A percentile compares a stretch with the other conserved stretches of the same genome.
Evolutionary conservation across 2,329 filamentous ascomycete species (phyloP).

Genomic region (Fusarium hainanense): DNA sequence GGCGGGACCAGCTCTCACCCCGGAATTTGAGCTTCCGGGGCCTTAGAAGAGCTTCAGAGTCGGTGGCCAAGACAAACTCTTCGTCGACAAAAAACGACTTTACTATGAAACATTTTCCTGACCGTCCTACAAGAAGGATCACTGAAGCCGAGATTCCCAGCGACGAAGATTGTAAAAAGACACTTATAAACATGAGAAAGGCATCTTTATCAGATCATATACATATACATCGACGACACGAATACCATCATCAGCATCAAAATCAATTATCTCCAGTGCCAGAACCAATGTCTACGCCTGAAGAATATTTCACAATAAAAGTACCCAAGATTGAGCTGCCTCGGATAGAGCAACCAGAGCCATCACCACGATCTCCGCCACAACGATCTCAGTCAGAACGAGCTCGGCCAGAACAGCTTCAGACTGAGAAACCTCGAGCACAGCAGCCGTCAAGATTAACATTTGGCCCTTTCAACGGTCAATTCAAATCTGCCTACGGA

Average conservation of each 20-base stretch:
- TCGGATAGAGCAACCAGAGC: neutral
- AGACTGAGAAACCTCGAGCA: conserved; percentile 7
- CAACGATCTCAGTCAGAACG: neutral
- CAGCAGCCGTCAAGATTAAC: conserved; percentile 30
- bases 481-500: conserved; percentile 18
- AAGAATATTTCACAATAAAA: neutral
- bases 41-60: conserved; percentile 38
- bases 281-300: conserved; percentile 4
- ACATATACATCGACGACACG: conserved; percentile 22
- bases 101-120: conserved; percentile 41
- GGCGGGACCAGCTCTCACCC: conserved; percentile 39
- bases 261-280: conserved; percentile 18
- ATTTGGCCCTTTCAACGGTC: conserved; percentile 22
- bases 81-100: conserved; percentile 24
- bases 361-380: neutral
- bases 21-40: conserved; percentile 32
- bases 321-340: neutral
- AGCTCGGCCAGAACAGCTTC: neutral
- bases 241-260: conserved; percentile 6
- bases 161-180: conserved; percentile 39
- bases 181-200: conserved; percentile 31
- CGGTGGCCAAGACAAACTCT: conserved; percentile 15
- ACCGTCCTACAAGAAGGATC: conserved; percentile 36
- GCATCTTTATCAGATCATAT: conserved; percentile 29
- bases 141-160: conserved; percentile 38